Evolutionary conservation across 2,329 filamentous ascomycete species (phyloP).

Genomic region (Pseudogymnoascus sp.): DNA sequence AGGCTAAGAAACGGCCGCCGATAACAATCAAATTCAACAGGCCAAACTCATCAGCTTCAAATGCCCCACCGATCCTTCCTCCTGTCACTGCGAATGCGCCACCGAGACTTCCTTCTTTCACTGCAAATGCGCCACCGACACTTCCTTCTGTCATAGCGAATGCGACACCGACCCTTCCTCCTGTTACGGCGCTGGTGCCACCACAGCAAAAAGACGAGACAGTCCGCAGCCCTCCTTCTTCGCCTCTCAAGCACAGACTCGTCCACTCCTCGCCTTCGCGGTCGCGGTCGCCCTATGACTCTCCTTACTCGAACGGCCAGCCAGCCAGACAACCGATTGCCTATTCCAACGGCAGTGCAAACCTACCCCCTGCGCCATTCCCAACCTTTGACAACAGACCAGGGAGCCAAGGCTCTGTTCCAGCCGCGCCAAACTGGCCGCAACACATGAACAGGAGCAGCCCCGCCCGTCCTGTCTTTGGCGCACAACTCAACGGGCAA

Average conservation of each 20-base stretch:
- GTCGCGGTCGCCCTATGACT: background rate
- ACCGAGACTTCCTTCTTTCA: background rate
- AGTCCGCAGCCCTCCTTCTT: background rate
- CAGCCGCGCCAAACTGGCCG: background rate
- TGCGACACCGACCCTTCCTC: background rate
- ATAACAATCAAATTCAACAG: slow-evolving; percentile 48
- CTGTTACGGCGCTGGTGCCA: background rate
- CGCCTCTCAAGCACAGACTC: background rate
- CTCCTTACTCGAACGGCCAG: slow-evolving; percentile 16
- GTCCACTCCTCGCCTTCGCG: slow-evolving; percentile 3
- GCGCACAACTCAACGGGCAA: slow-evolving; percentile 19
- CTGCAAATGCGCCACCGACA: background rate
- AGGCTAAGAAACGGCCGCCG: slow-evolving; percentile 49
- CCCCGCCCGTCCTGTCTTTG: slow-evolving; percentile 9
- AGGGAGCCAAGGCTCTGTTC: background rate
- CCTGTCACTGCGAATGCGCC: background rate
- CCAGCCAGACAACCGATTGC: slow-evolving; percentile 7
- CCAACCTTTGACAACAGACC: background rate
- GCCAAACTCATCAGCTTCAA: slow-evolving; percentile 40
- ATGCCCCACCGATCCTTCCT: slow-evolving; percentile 13
- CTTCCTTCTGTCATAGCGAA: background rate
- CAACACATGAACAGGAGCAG: slow-evolving; percentile 10
- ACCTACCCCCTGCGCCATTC: background rate
- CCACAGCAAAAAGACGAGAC: background rate
- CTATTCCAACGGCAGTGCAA: background rate